Conservation (phyloP, 1,139 yeast genomes). For the Scheffersomyces lignicola region DNA sequence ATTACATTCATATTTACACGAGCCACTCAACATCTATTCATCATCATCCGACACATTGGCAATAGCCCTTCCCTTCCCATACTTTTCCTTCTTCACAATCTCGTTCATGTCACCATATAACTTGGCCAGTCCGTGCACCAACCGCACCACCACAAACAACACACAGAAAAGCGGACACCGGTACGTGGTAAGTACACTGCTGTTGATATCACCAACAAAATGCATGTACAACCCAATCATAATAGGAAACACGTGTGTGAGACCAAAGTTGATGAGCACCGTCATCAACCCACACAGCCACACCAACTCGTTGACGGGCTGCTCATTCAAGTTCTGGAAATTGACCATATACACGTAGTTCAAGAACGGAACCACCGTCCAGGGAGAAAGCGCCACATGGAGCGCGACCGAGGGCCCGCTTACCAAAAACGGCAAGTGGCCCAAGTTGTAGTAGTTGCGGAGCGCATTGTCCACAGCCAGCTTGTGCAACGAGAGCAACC, state of each 20-base stretch:
- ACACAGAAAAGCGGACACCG: slow-evolving; percentile 14
- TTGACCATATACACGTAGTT: slow-evolving; percentile 7
- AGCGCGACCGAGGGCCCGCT: slow-evolving; percentile 14
- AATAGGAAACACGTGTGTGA: slow-evolving; percentile 18
- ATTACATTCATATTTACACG: too few species aligned
- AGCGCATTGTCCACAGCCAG: slow-evolving; percentile 27
- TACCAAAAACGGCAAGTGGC: slow-evolving; percentile 11
- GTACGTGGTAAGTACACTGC: too few species aligned
- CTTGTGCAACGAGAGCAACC: slow-evolving; percentile 25
- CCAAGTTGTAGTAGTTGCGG: slow-evolving; percentile 7
- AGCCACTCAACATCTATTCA: not conserved
- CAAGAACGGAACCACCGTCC: slow-evolving; percentile 23
- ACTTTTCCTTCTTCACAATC: slow-evolving; percentile 59
- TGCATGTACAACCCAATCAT: slow-evolving; percentile 7
- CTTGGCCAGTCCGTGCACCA: slow-evolving; percentile 10
- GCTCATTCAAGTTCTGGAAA: not conserved
- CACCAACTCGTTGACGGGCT: slow-evolving; percentile 4
- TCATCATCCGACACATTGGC: slow-evolving; percentile 42
- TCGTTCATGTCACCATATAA: slow-evolving; percentile 29
- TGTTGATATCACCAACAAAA: too few species aligned
- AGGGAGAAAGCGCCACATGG: slow-evolving; percentile 23
- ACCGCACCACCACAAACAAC: slow-evolving; percentile 15
- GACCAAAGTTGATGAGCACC: slow-evolving; percentile 13
- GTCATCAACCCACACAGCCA: slow-evolving; percentile 13
- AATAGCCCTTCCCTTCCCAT: slow-evolving; percentile 61